Conservation (phyloP, 352 stramenopile genomes). For the Phytophthora multivora region DNA sequence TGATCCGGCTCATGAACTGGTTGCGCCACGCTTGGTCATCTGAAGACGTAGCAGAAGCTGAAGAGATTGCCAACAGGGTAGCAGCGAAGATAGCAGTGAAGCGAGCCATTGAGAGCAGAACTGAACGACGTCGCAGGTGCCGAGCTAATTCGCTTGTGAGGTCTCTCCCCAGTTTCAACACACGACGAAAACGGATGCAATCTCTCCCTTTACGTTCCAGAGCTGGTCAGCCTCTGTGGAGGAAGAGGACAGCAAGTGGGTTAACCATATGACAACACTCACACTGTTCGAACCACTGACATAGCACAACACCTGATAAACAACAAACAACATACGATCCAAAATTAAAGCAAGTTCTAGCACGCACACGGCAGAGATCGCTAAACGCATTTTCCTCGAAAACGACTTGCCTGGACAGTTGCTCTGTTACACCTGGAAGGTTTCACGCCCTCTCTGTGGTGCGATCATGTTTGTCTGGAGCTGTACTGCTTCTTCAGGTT, state of each 20-base stretch:
- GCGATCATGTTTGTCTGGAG: conserved; percentile 48
- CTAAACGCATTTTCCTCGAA: not conserved
- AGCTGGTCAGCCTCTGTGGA: conserved; percentile 4
- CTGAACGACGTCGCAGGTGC: not conserved
- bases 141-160: conserved; percentile 26
- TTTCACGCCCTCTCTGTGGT: not conserved
- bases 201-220: conserved; percentile 20
- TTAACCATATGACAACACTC: conserved; percentile 8
- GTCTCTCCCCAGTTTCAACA: no score
- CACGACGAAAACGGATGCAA: not conserved
- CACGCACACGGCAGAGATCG: conserved; percentile 11
- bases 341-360: conserved; percentile 8
- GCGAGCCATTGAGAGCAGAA: conserved; percentile 18
- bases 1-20: conserved; percentile 35
- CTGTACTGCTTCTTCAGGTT: conserved; percentile 88
- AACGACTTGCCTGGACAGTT: conserved; percentile 12
- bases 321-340: conserved; percentile 15
- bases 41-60: conserved; percentile 9
- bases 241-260: conserved; percentile 7
- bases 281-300: conserved; percentile 24
- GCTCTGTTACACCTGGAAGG: conserved; percentile 1
- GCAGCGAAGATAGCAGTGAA: not conserved
- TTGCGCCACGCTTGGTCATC: conserved; percentile 18
- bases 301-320: conserved; percentile 21
- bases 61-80: conserved; percentile 11